phyloP scores from a whole-genome alignment of 2,329 filamentous ascomycete species.

The Colletotrichum lini region DNA sequence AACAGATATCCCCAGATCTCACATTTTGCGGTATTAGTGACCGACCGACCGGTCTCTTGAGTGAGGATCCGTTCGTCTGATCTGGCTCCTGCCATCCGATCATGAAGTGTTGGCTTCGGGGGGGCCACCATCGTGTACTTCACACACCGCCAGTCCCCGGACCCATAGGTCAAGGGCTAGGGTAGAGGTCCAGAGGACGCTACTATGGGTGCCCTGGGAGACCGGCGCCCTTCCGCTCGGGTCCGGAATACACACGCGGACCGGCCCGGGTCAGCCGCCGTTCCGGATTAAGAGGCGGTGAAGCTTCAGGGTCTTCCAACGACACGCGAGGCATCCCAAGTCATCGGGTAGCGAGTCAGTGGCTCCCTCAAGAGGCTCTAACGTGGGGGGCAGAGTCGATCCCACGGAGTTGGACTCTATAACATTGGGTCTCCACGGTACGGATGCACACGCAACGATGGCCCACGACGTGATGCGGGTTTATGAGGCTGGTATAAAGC shows the following conservation, averaged over 20 bases:
- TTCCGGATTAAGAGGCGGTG: constrained; percentile 37
- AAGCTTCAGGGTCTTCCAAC: not conserved
- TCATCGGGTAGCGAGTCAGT: not conserved
- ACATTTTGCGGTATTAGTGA: not conserved
- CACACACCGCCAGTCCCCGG: constrained; percentile 19
- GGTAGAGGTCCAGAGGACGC: not conserved
- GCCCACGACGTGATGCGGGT: not conserved
- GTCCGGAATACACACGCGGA: constrained; percentile 21
- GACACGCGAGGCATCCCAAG: not conserved
- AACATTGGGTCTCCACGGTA: too few relatives aligned
- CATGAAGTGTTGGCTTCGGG: not conserved
- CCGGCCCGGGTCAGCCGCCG: constrained; percentile 28
- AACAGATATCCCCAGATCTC: not conserved
- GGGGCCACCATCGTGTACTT: not conserved
- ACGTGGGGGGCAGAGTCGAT: not conserved
- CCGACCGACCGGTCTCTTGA: not conserved
- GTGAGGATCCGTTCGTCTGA: not conserved
- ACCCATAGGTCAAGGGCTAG: not conserved
- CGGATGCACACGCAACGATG: not conserved
- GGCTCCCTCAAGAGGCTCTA: too few relatives aligned
- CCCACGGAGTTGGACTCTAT: not conserved
- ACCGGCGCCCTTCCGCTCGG: constrained; percentile 10
- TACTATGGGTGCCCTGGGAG: not conserved
- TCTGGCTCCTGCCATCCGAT: not conserved
- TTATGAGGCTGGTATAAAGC: not conserved